These are phyloP conservation scores for Rhizophagus sp. DNA, from an alignment of 192 early-diverging fungal species.

Conservation along the genomic window DNA sequence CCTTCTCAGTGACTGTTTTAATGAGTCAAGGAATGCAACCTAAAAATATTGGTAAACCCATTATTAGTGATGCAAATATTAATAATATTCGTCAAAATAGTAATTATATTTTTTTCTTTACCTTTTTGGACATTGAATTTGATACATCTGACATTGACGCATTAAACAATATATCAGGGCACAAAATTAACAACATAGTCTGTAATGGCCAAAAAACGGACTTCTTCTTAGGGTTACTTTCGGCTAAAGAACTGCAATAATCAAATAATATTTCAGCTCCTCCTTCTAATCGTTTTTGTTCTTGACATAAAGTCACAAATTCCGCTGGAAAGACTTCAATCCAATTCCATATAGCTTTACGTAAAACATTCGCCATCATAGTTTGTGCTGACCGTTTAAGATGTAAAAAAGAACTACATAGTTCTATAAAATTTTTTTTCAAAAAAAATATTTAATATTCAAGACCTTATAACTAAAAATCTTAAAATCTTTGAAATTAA, in stretches of 20 bases:
- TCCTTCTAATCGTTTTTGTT: constrained; percentile 58
- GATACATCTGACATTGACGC: constrained; percentile 45
- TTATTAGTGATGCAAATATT: neutral
- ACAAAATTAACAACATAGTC: constrained; percentile 81
- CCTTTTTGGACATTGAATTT: constrained; percentile 3
- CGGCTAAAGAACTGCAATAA: constrained; percentile 62
- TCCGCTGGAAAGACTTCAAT: constrained; percentile 85
- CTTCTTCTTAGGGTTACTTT: constrained; percentile 62
- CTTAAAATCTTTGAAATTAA: neutral
- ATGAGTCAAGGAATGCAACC: constrained; percentile 52
- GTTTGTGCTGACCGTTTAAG: constrained; percentile 74
- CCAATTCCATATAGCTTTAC: constrained; percentile 91
- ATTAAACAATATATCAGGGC: constrained; percentile 76
- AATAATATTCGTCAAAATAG: neutral
- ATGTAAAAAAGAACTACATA: constrained; percentile 52
- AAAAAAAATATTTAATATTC: neutral
- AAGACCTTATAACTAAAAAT: neutral
- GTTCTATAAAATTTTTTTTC: constrained; percentile 34
- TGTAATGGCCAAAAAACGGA: constrained; percentile 85
- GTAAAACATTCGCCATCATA: constrained; percentile 71
- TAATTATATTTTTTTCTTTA: neutral
- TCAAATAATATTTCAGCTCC: constrained; percentile 78
- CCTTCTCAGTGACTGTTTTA: constrained; percentile 54
- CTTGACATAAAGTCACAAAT: constrained; percentile 76
- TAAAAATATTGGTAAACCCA: constrained; percentile 20